Conservation (phyloP, 108 stramenopile genomes). For the Epithemia pelagica region DNA sequence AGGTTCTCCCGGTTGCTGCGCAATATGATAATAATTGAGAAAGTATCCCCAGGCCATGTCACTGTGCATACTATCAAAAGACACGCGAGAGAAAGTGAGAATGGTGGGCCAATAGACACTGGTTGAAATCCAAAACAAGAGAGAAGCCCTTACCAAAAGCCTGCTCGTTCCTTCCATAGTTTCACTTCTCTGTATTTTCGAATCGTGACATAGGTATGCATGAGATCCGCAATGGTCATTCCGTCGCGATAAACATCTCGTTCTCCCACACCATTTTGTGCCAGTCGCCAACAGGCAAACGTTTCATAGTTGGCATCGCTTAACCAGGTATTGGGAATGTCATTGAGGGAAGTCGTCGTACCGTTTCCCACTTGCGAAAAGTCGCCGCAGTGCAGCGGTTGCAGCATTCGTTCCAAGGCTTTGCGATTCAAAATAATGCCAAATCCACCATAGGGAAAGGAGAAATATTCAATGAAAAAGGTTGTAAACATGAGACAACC, state of each 20-base stretch:
- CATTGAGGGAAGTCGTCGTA: not conserved
- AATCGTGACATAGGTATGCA: constrained; percentile 7
- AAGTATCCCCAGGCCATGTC: constrained; percentile 14
- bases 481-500: constrained; percentile 27
- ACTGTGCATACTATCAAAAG: constrained; percentile 11
- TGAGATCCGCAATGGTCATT: constrained; percentile 21
- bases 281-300: constrained; percentile 11
- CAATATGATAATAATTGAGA: constrained; percentile 11
- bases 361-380: not conserved
- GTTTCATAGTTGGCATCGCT: constrained; percentile 1
- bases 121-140: no score
- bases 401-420: constrained; percentile 18
- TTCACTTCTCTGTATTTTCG: not conserved
- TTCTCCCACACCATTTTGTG: constrained; percentile 17
- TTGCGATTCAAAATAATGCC: constrained; percentile 31
- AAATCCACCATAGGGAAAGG: constrained; percentile 41
- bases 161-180: not conserved
- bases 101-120: no score
- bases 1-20: not conserved
- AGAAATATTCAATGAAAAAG: constrained; percentile 18
- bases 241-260: constrained; percentile 12
- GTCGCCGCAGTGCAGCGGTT: constrained; percentile 15
- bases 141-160: no score
- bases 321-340: not conserved
- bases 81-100: no score